A percentile compares a stretch with the other conserved stretches of the same genome.
Conservation (phyloP, 148 eudicot genomes). For the Oxyria digyna region DNA sequence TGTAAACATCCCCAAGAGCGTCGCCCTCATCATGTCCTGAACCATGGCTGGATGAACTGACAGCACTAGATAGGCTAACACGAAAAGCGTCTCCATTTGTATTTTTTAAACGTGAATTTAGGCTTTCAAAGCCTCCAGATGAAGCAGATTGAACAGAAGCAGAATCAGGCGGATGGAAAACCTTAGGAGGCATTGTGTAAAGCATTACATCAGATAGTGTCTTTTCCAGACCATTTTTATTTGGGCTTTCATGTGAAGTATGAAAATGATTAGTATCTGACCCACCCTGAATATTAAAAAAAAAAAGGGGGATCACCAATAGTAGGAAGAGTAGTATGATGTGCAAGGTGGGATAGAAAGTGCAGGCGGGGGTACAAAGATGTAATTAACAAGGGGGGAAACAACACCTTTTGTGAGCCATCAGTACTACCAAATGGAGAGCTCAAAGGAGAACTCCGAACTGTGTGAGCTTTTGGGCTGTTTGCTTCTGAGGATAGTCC, state of each 20-base stretch:
- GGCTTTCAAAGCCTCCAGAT: conserved; percentile 33
- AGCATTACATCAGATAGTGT: conserved; percentile 44
- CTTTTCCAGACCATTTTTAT: conserved; percentile 41
- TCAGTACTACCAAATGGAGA: conserved; percentile 42
- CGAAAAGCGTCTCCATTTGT: conserved; percentile 41
- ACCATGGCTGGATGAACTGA: conserved; percentile 59
- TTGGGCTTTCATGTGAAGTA: conserved; percentile 29
- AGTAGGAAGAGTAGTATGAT: background rate
- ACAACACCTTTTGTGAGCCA: conserved; percentile 38
- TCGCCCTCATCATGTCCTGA: conserved; percentile 50
- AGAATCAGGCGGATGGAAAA: conserved; percentile 26
- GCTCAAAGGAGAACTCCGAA: conserved; percentile 38
- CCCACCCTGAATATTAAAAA: conserved; percentile 19
- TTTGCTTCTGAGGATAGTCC: conserved; percentile 41
- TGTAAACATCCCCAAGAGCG: conserved; percentile 45
- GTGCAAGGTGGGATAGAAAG: background rate
- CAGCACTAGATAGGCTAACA: conserved; percentile 57
- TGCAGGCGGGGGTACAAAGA: background rate
- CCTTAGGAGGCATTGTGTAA: conserved; percentile 22
- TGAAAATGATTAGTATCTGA: conserved; percentile 24
- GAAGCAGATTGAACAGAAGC: conserved; percentile 32
- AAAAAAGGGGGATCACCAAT: background rate
- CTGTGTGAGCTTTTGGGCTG: conserved; percentile 38
- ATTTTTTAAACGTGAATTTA: conserved; percentile 26
- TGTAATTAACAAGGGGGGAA: background rate